Evolutionary conservation across 352 stramenopile genomes (phyloP), one percentile per base, ranked within the genome.

Genomic region (Phytophthora ramorum): DNA sequence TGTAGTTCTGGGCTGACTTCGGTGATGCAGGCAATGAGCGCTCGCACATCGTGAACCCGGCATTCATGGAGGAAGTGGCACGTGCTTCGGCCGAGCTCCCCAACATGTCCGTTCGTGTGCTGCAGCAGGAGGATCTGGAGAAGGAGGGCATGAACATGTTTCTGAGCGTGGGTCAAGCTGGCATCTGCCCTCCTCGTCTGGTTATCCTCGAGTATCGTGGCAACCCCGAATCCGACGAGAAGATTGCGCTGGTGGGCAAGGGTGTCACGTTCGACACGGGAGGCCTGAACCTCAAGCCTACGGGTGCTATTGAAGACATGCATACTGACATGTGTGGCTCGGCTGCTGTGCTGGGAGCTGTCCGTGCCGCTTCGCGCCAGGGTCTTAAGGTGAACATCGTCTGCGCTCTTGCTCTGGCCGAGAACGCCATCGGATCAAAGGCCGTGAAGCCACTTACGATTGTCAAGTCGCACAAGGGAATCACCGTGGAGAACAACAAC

Each of bases 241-340:
- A 78, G 47, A 71, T 96, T 7, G 91, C 87, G 13, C 66, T 98
- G 14, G 91, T 98, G 26, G 96, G 96, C 38, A 98, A 98, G 74
- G 95, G 92, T 16, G 87, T 98, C 47, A 97, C 90, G 45, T 98
- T 98, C 61, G 96, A 98, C 74, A 97, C 94, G 0, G 96, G 96
- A n/a, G 96, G 96, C 13, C 78, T 98, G 56, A 97, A 98, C 79
- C 77, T 98, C 43, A 98, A 98, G 79, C 90, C 91, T 0, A 96
- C 90, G 12, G 83, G 92, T 40, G 79, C 76, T 66, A 98, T 98
- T 12, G 91, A 97, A 58, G 85, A 96, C 58, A 98, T 98, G 92
- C 92, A 98, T 69, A 93, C 90, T 4, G 92, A 98, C 73, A 97
- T 97, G 89, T 96, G 92, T 51, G 92, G 92, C 37, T 96, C 86